Conservation (phyloP, 2,329 filamentous ascomycete genomes). For the Harringtonia lauricola region DNA sequence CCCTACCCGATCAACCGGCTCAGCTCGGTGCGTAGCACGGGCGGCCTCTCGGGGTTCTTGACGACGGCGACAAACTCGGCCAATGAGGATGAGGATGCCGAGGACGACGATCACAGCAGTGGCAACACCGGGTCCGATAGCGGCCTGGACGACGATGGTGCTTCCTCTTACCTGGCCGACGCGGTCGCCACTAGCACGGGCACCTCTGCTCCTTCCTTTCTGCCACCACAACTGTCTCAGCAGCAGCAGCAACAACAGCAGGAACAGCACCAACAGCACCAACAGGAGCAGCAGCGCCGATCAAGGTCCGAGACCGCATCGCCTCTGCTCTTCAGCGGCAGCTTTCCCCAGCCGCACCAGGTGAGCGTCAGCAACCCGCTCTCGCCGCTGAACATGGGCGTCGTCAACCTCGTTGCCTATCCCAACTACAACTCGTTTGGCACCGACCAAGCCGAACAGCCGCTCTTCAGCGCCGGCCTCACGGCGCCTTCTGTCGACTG, state of each 20-base stretch:
- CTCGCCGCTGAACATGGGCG: conserved; percentile 48
- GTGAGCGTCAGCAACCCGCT: conserved; percentile 30
- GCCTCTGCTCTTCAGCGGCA: conserved; percentile 39
- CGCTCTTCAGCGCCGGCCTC: conserved; percentile 51
- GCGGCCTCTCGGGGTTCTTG: conserved; percentile 27
- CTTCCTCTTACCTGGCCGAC: conserved; percentile 11
- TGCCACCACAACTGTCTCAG: conserved; percentile 14
- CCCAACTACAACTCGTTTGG: conserved; percentile 31
- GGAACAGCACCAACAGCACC: too few species aligned
- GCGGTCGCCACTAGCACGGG: conserved; percentile 22
- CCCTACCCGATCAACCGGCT: conserved; percentile 50
- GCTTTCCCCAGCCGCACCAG: conserved; percentile 6
- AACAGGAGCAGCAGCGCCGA: conserved; percentile 25
- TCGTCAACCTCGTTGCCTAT: conserved; percentile 39
- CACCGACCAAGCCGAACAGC: conserved; percentile 43
- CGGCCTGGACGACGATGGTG: conserved; percentile 7
- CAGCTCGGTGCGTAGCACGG: conserved; percentile 43
- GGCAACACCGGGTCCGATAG: conserved; percentile 8
- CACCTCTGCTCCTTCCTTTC: neutral
- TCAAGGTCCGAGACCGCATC: conserved; percentile 53
- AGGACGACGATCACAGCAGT: conserved; percentile 15
- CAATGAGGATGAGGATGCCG: conserved; percentile 22
- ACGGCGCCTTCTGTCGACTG: conserved; percentile 44
- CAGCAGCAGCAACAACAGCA: conserved; percentile 13
- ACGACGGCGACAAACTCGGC: conserved; percentile 24